Conservation (phyloP, 1,284 basidiomycete species). For the Nidula niveotomentosa region DNA sequence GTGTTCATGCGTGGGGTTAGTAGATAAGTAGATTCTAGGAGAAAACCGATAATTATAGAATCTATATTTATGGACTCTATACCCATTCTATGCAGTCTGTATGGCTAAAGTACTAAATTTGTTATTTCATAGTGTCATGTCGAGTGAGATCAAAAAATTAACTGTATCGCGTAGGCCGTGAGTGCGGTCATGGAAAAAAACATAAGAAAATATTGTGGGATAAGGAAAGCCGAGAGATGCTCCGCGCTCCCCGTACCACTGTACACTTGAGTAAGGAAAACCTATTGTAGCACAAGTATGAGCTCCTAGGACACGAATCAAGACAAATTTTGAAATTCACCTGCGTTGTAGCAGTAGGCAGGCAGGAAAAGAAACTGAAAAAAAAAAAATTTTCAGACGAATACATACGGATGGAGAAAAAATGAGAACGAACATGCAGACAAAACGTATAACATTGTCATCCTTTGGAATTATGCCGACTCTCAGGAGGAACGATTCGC, state of each 20-base stretch:
- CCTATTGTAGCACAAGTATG: conserved; percentile 26
- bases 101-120: too few relatives aligned
- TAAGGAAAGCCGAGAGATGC: conserved; percentile 60
- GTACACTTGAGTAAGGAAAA: conserved; percentile 66
- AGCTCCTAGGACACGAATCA: neutral
- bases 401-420: too few relatives aligned
- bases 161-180: conserved; percentile 53
- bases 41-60: neutral
- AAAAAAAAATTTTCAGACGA: too few relatives aligned
- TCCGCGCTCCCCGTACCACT: conserved; percentile 65
- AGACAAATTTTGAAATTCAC: neutral
- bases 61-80: neutral
- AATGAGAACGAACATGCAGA: conserved; percentile 64
- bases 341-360: conserved; percentile 63
- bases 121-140: too few relatives aligned
- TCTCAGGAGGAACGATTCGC: conserved; percentile 44
- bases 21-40: neutral
- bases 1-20: neutral
- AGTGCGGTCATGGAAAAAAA: conserved; percentile 60
- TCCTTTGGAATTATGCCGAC: conserved; percentile 49
- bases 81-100: neutral
- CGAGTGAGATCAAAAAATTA: conserved; percentile 38
- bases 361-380: conserved; percentile 64
- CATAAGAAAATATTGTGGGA: conserved; percentile 70
- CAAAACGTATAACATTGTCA: conserved; percentile 66